Evolutionary conservation across 2,329 filamentous ascomycete genomes (phyloP), one percentile per base, ranked within the genome.

Genomic region (Fusarium irregulare): DNA sequence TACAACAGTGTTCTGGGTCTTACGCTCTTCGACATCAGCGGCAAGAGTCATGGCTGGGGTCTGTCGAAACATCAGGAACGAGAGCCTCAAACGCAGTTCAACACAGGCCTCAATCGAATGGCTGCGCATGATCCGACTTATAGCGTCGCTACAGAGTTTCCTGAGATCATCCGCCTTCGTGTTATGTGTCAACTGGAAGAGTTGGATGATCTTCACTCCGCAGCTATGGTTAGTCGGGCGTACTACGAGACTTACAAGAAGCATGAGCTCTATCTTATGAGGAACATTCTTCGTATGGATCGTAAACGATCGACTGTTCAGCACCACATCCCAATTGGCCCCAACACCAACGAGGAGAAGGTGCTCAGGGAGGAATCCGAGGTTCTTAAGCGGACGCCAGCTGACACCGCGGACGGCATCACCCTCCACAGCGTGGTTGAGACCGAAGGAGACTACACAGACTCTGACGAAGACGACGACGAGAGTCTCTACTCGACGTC

Each of bases 1-100:
- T 85, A 82, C 60, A 85, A 85, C 56, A 86, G 84, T 56, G 79
- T 87, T 4, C 74, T 76, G 9, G 86, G 85, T 0, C 64, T 87
- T 7, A 86, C 84, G 4, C 77, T 87, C 0, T 77, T 80, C 47
- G 85, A 87, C 30, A 80, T 87, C 1, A 84, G 81, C 18, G 84
- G 84, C 0, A 80, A 79, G 68, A 79, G 80, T 41, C 83, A 84
- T 32, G 85, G 84, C 7, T 87, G 85, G 85, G 85, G 79, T 0
- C 63, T 87, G 4, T 84, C 82, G 4, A 82, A 81, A 68, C 76
- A 82, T 54, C 71, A 70, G 40, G 75, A 76, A 37, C 56, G 72
- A 3, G 78, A 81, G 59, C 81, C 80, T 5, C 81, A 84, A 71
- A 68, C 70, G 3, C 75, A 80, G 3, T 66, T 73, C 13, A 74